Evolutionary conservation across 192 early-diverging fungal genomes (phyloP), one percentile per base, ranked within the genome.

Genomic region (Umbelopsis sp.): DNA sequence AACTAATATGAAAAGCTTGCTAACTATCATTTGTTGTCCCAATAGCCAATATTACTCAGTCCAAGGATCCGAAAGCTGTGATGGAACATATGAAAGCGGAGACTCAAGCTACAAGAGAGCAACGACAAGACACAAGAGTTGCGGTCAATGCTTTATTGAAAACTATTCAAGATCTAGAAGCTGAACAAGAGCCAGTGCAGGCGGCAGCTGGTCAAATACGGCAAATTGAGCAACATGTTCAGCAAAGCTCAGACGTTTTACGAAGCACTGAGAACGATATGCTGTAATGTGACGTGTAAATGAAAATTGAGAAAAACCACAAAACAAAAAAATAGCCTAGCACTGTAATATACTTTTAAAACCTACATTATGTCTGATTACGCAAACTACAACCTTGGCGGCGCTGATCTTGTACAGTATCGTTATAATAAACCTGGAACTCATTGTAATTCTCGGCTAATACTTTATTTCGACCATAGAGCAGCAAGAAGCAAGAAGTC

Each of bases 401-500:
- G 55, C 55, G 55, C 4, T 33, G 55, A 61, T 61, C 55, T 61
- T 61, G 55, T 61, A 61, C 55, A 30, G 12, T 61, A 61, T 27
- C 4, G 33, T 15, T 61, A 58, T 27, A 18, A 18, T 13, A 61
- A 37, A n/a, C 4, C 51, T 20, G 51, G 23, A 41, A 41, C 10
- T 41, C 37, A 4, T 41, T 41, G 5, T 41, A 0, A 46, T 53
- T 66, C 45, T 35, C 20, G n/a, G 16, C 21, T 55, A 21, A 18
- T 23, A 10, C 44, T 48, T 58, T 13, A 21, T 44, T 18, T 66
- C 25, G 15, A 66, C 46, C 23, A 20, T 49, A 78, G 76, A 67
- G 72, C 69, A 75, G 72, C 75, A 90, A 87, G 77, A 91, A 89
- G 79, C 85, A 92, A 61, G 81, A 93, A 71, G 86, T 92, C 21